phyloP scores from a whole-genome alignment of 169 alveolate species.

The Theileria orientalis region DNA sequence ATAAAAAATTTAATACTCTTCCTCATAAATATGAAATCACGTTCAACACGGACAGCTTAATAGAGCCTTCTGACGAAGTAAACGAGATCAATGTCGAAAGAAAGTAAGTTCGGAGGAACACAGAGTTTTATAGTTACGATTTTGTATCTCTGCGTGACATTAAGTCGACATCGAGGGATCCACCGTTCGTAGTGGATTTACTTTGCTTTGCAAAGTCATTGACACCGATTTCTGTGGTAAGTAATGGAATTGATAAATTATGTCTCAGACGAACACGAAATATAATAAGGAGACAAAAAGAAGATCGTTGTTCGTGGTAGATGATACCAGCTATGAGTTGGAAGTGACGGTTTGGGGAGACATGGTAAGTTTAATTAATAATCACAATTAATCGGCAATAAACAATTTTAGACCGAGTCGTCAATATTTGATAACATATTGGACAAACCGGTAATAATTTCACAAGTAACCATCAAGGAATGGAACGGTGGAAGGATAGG shows the following conservation, averaged over 20 bases:
- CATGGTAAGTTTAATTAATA: too few relatives aligned
- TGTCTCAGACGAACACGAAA: conserved; percentile 49
- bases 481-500: conserved; percentile 75
- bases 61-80: conserved; percentile 70
- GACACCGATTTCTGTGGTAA: conserved; percentile 20
- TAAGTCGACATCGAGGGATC: conserved; percentile 65
- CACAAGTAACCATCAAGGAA: conserved; percentile 62
- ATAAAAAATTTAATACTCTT: conserved; percentile 68
- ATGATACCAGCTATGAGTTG: conserved; percentile 71
- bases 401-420: conserved; percentile 51
- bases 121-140: conserved; percentile 44
- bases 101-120: conserved; percentile 23
- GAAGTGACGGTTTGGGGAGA: conserved; percentile 72
- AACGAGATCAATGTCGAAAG: conserved; percentile 68
- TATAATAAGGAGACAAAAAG: conserved; percentile 61
- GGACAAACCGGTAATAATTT: conserved; percentile 33
- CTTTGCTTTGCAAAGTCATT: conserved; percentile 68
- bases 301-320: conserved; percentile 63
- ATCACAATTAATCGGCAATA: conserved; percentile 2
- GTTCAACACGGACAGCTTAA: conserved; percentile 64
- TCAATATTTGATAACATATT: conserved; percentile 48
- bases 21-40: conserved; percentile 73
- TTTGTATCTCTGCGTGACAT: conserved; percentile 61
- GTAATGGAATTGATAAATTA: conserved; percentile 7
- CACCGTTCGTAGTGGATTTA: conserved; percentile 68